Evolutionary conservation across 257 asterid genomes (phyloP), one percentile per base, ranked within the genome.

Genomic region (Solanum pennellii): DNA sequence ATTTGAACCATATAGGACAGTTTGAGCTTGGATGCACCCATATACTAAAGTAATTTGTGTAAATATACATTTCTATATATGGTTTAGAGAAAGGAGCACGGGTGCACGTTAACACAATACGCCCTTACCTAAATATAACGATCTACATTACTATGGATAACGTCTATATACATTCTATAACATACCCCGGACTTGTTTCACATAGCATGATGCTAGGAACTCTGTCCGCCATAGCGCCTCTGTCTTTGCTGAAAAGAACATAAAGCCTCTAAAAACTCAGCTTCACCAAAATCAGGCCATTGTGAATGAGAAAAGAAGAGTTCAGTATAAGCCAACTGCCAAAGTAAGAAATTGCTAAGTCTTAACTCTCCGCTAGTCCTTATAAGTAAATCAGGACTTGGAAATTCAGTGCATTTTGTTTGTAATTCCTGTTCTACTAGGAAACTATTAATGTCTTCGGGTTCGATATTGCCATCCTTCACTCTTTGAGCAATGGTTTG

Each of bases 251-350:
- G 95, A 83, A 92, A 93, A 49, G 94, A 92, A 47, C 45, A 27
- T 65, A 94, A 76, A 27, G 97, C 96, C 87, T 93, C 92, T 5
- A 87, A 33, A 84, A 92, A 91, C 77, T 94, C 95, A 2, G 86
- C 83, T 82, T 92, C 95, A 56, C 94, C 95, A 85, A 94, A 93
- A 86, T 94, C 98, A 45, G 95, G 98, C 95, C 94, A 94, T 21
- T 80, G 91, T 20, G 92, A 86, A 76, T 88, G 21, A 4, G 91
- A 68, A 83, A 94, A 93, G 84, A 87, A 90, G 11, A 93, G 89
- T 84, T 94, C 95, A 16, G 95, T 89, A 79, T 92, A 94, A 15
- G 96, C 96, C 85, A 93, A 89, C 90, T 94, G 98, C 98, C 98
- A 93, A 49, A 94, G 86, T 41, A 93, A 88, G 90, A 94, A 93